A percentile compares a stretch with the other conserved stretches of the same genome.
These are phyloP conservation scores for Pelargonium cotyledonis DNA, from an alignment of 441 rosid genomes.

Conservation along the genomic window DNA sequence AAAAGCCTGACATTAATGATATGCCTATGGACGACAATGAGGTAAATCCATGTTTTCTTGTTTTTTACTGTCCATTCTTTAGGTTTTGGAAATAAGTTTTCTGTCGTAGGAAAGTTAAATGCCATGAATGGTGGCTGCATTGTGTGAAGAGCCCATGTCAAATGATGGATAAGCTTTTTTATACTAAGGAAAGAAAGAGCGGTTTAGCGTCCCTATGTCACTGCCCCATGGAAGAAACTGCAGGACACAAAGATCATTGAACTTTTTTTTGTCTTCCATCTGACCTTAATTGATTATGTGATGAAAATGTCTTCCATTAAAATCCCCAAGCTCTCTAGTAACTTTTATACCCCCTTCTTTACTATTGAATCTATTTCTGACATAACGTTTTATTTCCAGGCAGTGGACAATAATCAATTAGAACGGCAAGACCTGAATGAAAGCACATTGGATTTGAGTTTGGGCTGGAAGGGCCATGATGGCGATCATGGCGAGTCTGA, in stretches of 20 bases:
- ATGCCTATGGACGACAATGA: constrained; percentile 61
- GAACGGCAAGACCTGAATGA: constrained; percentile 84
- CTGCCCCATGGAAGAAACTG: too few species aligned
- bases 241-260: not conserved
- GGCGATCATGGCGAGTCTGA: constrained; percentile 26
- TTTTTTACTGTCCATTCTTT: not conserved
- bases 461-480: constrained; percentile 50
- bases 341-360: too few species aligned
- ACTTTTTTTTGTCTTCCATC: not conserved
- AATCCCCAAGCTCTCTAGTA: too few species aligned
- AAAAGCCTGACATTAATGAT: constrained; percentile 76
- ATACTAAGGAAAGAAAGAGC: not conserved
- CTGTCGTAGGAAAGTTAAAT: not conserved
- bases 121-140: not conserved
- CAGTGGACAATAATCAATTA: constrained; percentile 47
- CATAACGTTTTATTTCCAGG: constrained; percentile 18
- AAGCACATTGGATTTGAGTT: constrained; percentile 69
- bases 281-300: not conserved
- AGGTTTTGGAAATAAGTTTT: not conserved
- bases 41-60: constrained; percentile 34
- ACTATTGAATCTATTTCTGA: constrained; percentile 16
- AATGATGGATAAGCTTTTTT: constrained; percentile 5
- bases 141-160: constrained; percentile 6
- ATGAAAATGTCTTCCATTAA: too few species aligned
- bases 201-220: too few species aligned